Evolutionary conservation across 345 rosid genomes (phyloP).

Genomic region (Barbarea vulgaris): DNA sequence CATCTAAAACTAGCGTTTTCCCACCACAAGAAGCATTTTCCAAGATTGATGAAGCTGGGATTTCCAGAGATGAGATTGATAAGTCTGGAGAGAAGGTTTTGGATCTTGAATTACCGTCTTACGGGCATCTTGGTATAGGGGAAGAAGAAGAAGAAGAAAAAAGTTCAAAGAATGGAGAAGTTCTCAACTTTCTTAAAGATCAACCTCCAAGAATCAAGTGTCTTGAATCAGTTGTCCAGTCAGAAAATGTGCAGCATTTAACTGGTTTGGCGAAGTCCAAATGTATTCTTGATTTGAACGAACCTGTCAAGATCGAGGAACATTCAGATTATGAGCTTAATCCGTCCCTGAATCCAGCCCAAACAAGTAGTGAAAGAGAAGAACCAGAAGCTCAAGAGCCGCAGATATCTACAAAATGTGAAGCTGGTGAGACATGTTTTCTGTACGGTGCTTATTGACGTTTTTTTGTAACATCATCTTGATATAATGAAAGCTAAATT

Average conservation of each 20-base stretch:
- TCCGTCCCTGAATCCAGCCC: conserved; percentile 27
- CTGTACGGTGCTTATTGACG: neutral
- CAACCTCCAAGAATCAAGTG: neutral
- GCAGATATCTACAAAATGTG: neutral
- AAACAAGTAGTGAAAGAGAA: neutral
- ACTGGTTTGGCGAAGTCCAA: neutral
- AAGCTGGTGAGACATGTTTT: conserved; percentile 12
- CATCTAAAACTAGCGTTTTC: conserved; percentile 12
- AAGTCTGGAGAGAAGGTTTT: conserved; percentile 47
- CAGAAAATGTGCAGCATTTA: conserved; percentile 11
- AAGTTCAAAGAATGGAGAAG: conserved; percentile 26
- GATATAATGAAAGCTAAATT: conserved; percentile 9
- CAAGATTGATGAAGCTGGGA: conserved; percentile 2
- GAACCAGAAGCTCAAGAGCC: neutral
- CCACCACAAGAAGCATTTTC: neutral
- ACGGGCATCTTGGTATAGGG: conserved; percentile 39
- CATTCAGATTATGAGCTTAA: conserved; percentile 23
- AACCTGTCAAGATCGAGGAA: conserved; percentile 45
- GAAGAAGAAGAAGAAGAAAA: conserved; percentile 42
- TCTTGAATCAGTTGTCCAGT: conserved; percentile 20
- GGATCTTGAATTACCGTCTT: conserved; percentile 55
- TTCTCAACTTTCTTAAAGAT: neutral
- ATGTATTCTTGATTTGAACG: conserved; percentile 45
- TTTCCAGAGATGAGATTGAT: conserved; percentile 29
- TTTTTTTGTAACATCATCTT: neutral